These are phyloP conservation scores for Meripilus lineatus DNA, from an alignment of 1,284 basidiomycete species.

Conservation along the genomic window DNA sequence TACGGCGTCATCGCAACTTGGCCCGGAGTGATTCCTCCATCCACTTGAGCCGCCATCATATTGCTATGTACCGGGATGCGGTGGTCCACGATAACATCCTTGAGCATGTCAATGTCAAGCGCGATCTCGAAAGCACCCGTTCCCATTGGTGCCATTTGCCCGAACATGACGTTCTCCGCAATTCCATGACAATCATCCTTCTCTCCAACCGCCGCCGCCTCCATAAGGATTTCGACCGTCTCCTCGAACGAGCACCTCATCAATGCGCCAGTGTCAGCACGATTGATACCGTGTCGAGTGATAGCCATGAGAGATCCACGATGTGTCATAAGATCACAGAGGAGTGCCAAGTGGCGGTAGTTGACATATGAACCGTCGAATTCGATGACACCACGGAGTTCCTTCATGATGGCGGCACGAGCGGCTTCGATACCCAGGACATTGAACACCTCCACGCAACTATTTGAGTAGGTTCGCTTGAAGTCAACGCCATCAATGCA, in stretches of 20 bases:
- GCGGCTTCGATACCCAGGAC: slow-evolving; percentile 99
- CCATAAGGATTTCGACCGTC: slow-evolving; percentile 98
- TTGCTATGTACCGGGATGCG: slow-evolving; percentile 80
- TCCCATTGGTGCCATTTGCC: slow-evolving; percentile 98
- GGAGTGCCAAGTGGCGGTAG: slow-evolving; percentile 92
- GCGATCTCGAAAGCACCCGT: slow-evolving; percentile 95
- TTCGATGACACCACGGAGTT: slow-evolving; percentile 92
- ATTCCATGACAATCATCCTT: slow-evolving; percentile 98
- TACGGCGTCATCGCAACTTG: slow-evolving; percentile 93
- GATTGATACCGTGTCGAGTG: slow-evolving; percentile 98
- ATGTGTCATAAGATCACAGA: slow-evolving; percentile 99
- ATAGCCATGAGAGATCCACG: slow-evolving; percentile 97
- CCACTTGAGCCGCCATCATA: slow-evolving; percentile 75
- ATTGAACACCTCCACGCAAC: slow-evolving; percentile 92
- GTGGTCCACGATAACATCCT: slow-evolving; percentile 98
- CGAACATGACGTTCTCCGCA: slow-evolving; percentile 97
- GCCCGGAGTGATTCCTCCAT: slow-evolving; percentile 90
- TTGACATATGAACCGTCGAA: slow-evolving; percentile 99
- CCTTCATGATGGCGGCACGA: slow-evolving; percentile 89
- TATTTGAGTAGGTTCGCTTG: slow-evolving; percentile 92
- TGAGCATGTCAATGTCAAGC: slow-evolving; percentile 96
- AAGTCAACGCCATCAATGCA: slow-evolving; percentile 95
- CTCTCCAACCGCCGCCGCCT: slow-evolving; percentile 97
- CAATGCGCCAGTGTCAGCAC: slow-evolving; percentile 93
- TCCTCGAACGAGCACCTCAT: slow-evolving; percentile 99